Evolutionary conservation across 192 early-diverging fungal species (phyloP), one percentile per base, ranked within the genome.

Genomic region (Podila clonocystis): DNA sequence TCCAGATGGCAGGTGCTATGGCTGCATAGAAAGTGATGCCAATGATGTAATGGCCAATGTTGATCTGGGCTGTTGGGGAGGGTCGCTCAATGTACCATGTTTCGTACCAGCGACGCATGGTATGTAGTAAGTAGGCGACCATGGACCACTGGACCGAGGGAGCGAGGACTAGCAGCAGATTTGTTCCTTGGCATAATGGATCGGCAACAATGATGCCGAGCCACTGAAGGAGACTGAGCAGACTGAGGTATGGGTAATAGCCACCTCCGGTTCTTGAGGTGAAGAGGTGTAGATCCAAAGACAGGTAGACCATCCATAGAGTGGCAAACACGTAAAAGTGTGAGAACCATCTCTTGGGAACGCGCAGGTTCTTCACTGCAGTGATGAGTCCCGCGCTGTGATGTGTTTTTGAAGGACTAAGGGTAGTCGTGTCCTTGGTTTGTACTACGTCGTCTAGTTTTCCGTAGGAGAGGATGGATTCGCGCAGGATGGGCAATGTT

Each of bases 21-120:
- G 82, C 77, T 7, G 86, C 58, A 73, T 94, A 94, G 65, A 88
- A 93, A 12, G 88, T 63, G n/a, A 93, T 70, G 9, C 92, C 93
- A 5, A 91, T 65, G 0, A 86, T 59, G 68, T 92, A 91, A 70
- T 93, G 92, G 9, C 76, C 79, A 22, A 91, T 38, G 79, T 94
- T 88, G 83, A 93, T 90, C n/a, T 34, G 73, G 3, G 86, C 83
- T 20, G 49, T 50, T 8, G 41, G 19, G 2, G 85, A 87, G 8
- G 87, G 84, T 24, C 71, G 66, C 62, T 90, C 86, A 3, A 90
- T 62, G 26, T 72, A 83, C 57, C 80, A 82, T 11, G 74, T 82
- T 70, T 90, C 89, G 50, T 85, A 89, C 13, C 80, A 69, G 8
- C 89, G 84, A 58, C 87, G 72, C 9, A 62, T 17, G 1, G 82